Conservation (phyloP, 371 early-diverging fungal genomes). For the Basidiobolus meristosporus region DNA sequence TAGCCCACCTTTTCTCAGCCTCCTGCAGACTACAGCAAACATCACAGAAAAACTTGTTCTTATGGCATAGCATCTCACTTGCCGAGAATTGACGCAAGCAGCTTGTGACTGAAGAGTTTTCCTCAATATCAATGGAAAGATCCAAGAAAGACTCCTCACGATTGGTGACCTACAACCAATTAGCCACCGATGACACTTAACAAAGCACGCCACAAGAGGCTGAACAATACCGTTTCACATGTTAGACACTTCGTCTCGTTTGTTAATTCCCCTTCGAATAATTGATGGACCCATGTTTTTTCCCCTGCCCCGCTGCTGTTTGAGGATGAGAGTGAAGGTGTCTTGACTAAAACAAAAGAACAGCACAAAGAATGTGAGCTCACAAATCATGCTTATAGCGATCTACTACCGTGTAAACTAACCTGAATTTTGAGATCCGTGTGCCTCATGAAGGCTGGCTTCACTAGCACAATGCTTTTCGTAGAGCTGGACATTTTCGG, state of each 20-base stretch:
- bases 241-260: slow-evolving; percentile 92
- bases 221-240: slow-evolving; percentile 67
- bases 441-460: too few species aligned
- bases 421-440: neutral
- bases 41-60: slow-evolving; percentile 94
- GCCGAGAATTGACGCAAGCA: slow-evolving; percentile 89
- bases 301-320: slow-evolving; percentile 4
- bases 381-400: slow-evolving; percentile 5
- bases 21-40: slow-evolving; percentile 86
- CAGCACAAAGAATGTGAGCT: too few species aligned
- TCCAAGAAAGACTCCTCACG: slow-evolving; percentile 90
- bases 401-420: neutral
- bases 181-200: neutral
- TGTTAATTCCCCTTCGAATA: slow-evolving; percentile 86
- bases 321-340: slow-evolving; percentile 7
- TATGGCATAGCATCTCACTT: slow-evolving; percentile 78
- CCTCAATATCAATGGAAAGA: slow-evolving; percentile 87
- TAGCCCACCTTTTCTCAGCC: slow-evolving; percentile 65
- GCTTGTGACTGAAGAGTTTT: slow-evolving; percentile 79
- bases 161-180: slow-evolving; percentile 51
- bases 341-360: slow-evolving; percentile 7
- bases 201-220: neutral
- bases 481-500: slow-evolving; percentile 60
- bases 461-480: slow-evolving; percentile 13
- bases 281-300: slow-evolving; percentile 78